Conservation (phyloP, 352 stramenopile species). For the Nothophytophthora sp. region DNA sequence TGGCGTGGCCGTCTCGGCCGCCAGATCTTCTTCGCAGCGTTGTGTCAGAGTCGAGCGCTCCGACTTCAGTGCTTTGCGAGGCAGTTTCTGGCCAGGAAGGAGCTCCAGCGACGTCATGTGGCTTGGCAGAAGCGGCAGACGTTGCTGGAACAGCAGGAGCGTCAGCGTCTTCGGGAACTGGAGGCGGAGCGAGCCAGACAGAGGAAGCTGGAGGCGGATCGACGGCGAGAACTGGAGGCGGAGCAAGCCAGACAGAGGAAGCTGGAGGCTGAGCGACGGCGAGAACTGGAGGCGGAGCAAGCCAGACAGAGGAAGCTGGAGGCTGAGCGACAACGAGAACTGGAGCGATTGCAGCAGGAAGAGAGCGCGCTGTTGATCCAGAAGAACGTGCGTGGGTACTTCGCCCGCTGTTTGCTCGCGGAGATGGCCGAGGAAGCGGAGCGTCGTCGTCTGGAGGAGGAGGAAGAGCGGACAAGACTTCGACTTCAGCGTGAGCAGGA, state of each 20-base stretch:
- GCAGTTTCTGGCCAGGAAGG: constrained; percentile 35
- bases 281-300: constrained; percentile 35
- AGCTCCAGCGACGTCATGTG: too few species aligned
- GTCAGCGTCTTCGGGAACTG: constrained; percentile 28
- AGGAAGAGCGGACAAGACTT: constrained; percentile 43
- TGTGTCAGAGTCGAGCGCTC: constrained; percentile 44
- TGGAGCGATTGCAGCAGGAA: constrained; percentile 22
- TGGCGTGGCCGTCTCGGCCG: constrained; percentile 38
- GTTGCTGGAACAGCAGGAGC: constrained; percentile 41
- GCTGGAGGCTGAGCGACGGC: constrained; percentile 25
- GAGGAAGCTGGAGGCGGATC: constrained; percentile 36
- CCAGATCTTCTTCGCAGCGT: constrained; percentile 15
- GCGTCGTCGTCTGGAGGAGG: constrained; percentile 37
- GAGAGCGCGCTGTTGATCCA: constrained; percentile 50
- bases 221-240: constrained; percentile 22
- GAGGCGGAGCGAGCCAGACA: constrained; percentile 29
- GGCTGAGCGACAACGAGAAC: constrained; percentile 20
- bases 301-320: constrained; percentile 37
- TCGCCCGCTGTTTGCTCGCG: constrained; percentile 37
- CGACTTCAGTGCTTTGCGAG: constrained; percentile 55
- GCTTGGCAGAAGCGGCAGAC: constrained; percentile 29
- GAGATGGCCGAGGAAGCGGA: constrained; percentile 42
- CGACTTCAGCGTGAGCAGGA: constrained; percentile 33
- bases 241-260: constrained; percentile 30
- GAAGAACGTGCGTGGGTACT: constrained; percentile 44